Evolutionary conservation across 2,329 filamentous ascomycete species (phyloP).

Genomic region (Colletotrichum filicis): DNA sequence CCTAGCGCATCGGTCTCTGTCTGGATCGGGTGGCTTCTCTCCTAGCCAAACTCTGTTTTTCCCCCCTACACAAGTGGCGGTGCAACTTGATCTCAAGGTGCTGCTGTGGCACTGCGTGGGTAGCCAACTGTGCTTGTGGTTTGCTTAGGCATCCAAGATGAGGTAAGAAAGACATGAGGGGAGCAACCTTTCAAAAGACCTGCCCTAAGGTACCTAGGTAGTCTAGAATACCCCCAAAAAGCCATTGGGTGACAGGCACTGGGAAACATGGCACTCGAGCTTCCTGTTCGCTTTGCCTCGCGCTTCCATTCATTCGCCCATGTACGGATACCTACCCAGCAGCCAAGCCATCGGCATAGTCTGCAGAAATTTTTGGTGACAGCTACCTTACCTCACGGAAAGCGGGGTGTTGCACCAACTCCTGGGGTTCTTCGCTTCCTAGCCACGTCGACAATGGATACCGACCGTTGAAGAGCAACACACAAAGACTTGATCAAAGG

Average conservation of each 20-base stretch:
- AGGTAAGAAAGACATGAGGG: not conserved
- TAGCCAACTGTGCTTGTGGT: not conserved
- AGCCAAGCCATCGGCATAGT: not conserved
- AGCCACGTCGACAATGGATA: not conserved
- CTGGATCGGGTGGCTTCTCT: not conserved
- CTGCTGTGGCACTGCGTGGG: not conserved
- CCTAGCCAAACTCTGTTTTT: not conserved
- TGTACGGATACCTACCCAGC: not conserved
- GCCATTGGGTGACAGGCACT: not conserved
- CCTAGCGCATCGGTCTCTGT: constrained; percentile 6
- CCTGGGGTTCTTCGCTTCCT: not conserved
- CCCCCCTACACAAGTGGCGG: constrained; percentile 2
- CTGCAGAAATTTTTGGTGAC: not conserved
- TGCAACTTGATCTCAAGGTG: constrained; percentile 5
- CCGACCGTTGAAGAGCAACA: not conserved
- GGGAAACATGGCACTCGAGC: not conserved
- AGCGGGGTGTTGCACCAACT: constrained; percentile 5
- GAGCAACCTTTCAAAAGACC: not conserved
- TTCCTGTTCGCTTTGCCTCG: not conserved
- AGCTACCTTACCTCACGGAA: not conserved
- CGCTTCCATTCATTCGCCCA: not conserved
- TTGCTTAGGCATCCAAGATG: not conserved
- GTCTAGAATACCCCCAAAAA: not conserved
- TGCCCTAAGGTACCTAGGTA: not conserved
- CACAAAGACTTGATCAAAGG: not conserved